phyloP scores from a whole-genome alignment of 768 basidiomycete genomes.

The Russula sp. region DNA sequence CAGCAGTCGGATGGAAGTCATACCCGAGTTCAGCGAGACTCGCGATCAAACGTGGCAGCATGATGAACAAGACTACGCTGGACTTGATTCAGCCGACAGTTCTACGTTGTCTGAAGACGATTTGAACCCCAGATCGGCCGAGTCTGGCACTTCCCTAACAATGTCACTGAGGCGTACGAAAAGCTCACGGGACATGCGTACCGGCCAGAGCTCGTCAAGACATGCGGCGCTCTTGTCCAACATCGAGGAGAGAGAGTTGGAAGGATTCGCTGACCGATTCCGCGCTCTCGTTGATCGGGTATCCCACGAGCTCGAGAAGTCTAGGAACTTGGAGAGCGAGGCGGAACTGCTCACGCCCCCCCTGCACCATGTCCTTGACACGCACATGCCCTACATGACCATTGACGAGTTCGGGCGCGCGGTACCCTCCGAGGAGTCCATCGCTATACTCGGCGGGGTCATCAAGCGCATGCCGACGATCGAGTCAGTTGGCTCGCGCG shows the following conservation, averaged over 20 bases:
- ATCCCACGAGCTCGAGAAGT: constrained; percentile 48
- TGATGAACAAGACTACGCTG: constrained; percentile 2
- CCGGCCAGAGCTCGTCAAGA: not conserved
- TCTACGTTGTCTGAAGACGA: constrained; percentile 18
- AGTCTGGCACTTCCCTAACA: not conserved
- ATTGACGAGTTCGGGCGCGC: constrained; percentile 37
- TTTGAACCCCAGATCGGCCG: constrained; percentile 3
- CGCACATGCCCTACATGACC: constrained; percentile 30
- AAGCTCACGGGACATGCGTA: constrained; percentile 2
- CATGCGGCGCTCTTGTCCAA: not conserved
- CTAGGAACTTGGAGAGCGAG: constrained; percentile 33
- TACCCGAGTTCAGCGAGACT: constrained; percentile 16
- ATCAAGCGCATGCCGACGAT: constrained; percentile 78
- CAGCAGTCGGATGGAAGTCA: constrained; percentile 10
- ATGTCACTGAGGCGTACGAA: constrained; percentile 8
- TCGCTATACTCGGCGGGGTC: constrained; percentile 56
- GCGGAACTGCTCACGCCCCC: constrained; percentile 2
- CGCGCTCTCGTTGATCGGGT: constrained; percentile 46
- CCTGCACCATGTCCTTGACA: constrained; percentile 20
- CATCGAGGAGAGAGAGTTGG: constrained; percentile 33
- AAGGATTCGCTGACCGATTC: constrained; percentile 46
- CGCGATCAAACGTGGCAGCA: not conserved
- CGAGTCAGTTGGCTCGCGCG: constrained; percentile 67
- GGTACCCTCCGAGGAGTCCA: constrained; percentile 42
- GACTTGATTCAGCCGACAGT: constrained; percentile 1